phyloP scores from a whole-genome alignment of 805 yeast species.

The Ogataea corticis region DNA sequence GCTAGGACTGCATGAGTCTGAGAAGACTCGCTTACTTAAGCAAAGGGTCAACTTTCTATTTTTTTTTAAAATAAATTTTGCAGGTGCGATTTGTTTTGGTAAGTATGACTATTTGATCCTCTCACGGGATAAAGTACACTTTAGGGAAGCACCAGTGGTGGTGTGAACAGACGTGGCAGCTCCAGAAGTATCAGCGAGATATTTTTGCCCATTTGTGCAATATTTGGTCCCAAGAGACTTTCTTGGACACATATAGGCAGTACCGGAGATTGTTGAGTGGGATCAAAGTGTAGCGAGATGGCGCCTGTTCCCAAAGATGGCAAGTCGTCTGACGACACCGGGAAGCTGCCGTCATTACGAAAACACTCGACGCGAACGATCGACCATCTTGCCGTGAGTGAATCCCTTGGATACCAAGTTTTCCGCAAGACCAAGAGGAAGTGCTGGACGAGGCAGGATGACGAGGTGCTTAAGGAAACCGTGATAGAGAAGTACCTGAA shows the following conservation, averaged over 20 bases:
- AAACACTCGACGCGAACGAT: conserved; percentile 30
- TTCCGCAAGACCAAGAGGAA: conserved; percentile 61
- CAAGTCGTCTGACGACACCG: neutral
- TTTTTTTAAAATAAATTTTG: no score
- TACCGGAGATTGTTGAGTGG: conserved; percentile 1
- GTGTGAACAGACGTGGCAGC: no score
- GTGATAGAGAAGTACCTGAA: conserved; percentile 38
- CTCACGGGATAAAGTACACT: no score
- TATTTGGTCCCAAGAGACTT: no score
- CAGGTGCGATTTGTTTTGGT: no score
- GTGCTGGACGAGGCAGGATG: conserved; percentile 81
- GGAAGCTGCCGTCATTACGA: conserved; percentile 7
- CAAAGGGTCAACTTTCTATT: no score
- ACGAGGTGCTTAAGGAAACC: conserved; percentile 47
- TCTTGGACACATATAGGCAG: neutral
- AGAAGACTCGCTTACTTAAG: no score
- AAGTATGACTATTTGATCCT: no score
- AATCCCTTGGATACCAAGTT: conserved; percentile 73
- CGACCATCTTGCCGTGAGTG: conserved; percentile 61
- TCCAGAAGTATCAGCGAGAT: no score
- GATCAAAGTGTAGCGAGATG: neutral
- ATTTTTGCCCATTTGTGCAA: no score
- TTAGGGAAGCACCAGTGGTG: no score
- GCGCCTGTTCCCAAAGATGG: neutral
- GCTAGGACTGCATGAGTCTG: no score